Percentiles rank a stretch among this genome's conserved stretches.
Evolutionary conservation across 1,139 yeast species (phyloP).

Genomic region (Blastobotrys arbuscula): DNA sequence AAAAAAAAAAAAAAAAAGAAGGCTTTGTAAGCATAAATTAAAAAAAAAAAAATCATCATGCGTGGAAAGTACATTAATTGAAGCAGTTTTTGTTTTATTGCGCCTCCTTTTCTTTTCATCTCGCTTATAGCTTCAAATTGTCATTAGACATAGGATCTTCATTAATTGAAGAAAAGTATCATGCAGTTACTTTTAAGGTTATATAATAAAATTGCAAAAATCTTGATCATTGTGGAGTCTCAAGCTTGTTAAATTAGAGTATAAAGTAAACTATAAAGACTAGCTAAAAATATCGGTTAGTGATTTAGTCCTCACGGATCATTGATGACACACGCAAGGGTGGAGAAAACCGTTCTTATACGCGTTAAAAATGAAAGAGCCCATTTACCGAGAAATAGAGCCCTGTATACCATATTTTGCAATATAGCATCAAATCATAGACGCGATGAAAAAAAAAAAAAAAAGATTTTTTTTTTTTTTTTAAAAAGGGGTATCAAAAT

Average conservation of each 20-base stretch:
- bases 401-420: not conserved
- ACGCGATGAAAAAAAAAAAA: not conserved
- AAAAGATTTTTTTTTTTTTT: too few species aligned
- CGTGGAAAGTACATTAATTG: not conserved
- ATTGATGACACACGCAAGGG: conserved; percentile 8
- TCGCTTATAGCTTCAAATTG: too few species aligned
- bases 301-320: conserved; percentile 10
- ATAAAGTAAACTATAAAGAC: too few species aligned
- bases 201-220: not conserved
- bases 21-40: not conserved
- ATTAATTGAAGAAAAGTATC: too few species aligned
- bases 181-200: too few species aligned
- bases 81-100: too few species aligned
- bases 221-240: too few species aligned
- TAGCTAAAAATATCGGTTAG: conserved; percentile 11
- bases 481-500: not conserved
- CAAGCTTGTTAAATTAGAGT: too few species aligned
- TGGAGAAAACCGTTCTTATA: conserved; percentile 9
- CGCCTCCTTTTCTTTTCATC: too few species aligned
- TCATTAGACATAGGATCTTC: too few species aligned
- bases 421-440: not conserved
- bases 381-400: not conserved
- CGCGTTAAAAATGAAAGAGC: not conserved
- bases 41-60: not conserved
- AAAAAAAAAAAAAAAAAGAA: not conserved